Evolutionary conservation across 306 rosid genomes (phyloP).

Genomic region (Lablab purpureus): DNA sequence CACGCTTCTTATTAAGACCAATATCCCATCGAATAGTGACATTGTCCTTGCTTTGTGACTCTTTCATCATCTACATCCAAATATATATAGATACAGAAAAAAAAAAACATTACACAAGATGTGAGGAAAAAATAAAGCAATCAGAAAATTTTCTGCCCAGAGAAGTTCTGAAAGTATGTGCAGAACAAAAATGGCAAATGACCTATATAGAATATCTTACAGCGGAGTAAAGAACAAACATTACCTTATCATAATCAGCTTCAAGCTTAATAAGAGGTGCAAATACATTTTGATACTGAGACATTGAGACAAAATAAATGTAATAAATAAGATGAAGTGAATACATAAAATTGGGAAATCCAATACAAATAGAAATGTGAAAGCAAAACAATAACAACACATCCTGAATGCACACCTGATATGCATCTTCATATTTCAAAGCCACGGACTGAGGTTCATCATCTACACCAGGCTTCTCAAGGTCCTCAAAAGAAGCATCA

Average conservation of each 20-base stretch:
- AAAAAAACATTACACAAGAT: conserved; percentile 29
- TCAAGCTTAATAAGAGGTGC: conserved; percentile 99
- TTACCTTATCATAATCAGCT: conserved; percentile 99
- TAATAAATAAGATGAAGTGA: conserved; percentile 38
- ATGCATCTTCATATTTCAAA: conserved; percentile 97
- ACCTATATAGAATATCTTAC: neutral
- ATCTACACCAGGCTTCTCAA: conserved; percentile 99
- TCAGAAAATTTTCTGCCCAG: neutral
- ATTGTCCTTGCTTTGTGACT: conserved; percentile 99
- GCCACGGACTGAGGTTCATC: conserved; percentile 98
- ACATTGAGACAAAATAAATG: conserved; percentile 40
- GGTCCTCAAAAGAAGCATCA: conserved; percentile 98
- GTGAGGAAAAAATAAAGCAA: conserved; percentile 1
- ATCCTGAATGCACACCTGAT: conserved; percentile 70
- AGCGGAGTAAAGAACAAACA: neutral
- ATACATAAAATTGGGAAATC: conserved; percentile 25
- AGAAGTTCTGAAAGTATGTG: neutral
- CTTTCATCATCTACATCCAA: conserved; percentile 92
- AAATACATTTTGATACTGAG: conserved; percentile 99
- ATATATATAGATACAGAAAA: conserved; percentile 41
- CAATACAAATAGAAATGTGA: conserved; percentile 13
- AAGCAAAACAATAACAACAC: neutral
- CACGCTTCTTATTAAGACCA: conserved; percentile 97
- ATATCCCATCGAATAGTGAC: conserved; percentile 95
- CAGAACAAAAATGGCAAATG: neutral